phyloP scores from a whole-genome alignment of 1,284 basidiomycete species.

The Hemileia vastatrix region DNA sequence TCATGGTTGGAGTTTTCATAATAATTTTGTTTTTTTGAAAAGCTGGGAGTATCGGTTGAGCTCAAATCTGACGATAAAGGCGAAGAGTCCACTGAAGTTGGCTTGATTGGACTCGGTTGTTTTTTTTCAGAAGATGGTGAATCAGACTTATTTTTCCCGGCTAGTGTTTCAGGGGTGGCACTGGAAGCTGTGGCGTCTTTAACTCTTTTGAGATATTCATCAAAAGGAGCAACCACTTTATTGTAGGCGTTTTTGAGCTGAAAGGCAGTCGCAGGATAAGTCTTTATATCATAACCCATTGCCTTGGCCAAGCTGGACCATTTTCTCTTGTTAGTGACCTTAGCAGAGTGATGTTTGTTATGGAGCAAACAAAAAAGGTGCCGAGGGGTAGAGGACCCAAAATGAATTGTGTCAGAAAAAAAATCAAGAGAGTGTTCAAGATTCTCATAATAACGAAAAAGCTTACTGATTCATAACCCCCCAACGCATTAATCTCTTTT shows the following conservation, averaged over 20 bases:
- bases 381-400: too few relatives aligned
- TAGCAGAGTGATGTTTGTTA: conserved; percentile 1
- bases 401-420: too few relatives aligned
- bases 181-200: conserved; percentile 26
- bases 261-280: conserved; percentile 68
- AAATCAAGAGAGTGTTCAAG: not conserved
- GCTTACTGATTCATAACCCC: conserved; percentile 60
- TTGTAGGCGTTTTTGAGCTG: conserved; percentile 82
- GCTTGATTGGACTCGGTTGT: too few relatives aligned
- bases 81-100: too few relatives aligned
- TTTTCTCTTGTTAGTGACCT: conserved; percentile 68
- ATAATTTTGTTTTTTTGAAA: too few relatives aligned
- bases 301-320: conserved; percentile 76
- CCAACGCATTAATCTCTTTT: conserved; percentile 77
- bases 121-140: too few relatives aligned
- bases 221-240: conserved; percentile 85
- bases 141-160: too few relatives aligned
- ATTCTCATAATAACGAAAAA: not conserved
- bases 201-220: conserved; percentile 62
- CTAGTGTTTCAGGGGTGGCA: too few relatives aligned
- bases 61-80: too few relatives aligned
- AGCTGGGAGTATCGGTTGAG: too few relatives aligned
- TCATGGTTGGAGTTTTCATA: too few relatives aligned
- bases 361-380: too few relatives aligned
- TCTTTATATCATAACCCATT: conserved; percentile 60